Conservation (phyloP, 345 rosid species). For the Geranium rotundifolium region DNA sequence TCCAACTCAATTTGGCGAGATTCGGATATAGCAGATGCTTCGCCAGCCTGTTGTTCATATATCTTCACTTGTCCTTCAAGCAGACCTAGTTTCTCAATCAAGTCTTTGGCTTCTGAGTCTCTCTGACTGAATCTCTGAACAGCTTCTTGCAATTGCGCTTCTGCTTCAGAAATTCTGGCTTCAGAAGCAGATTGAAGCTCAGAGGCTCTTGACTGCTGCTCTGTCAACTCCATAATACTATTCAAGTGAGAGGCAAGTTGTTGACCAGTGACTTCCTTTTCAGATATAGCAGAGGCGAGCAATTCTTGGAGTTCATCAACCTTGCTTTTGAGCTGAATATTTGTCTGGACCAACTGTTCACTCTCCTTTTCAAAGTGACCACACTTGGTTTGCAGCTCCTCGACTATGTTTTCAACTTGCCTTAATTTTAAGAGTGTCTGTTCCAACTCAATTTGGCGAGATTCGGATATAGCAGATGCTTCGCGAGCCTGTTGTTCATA, state of each 20-base stretch:
- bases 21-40: slow-evolving; percentile 48
- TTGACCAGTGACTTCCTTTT: slow-evolving; percentile 54
- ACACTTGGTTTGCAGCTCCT: slow-evolving; percentile 53
- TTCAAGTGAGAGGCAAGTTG: slow-evolving; percentile 38
- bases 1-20: slow-evolving; percentile 50
- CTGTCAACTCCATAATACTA: slow-evolving; percentile 40
- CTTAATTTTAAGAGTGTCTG: slow-evolving; percentile 44
- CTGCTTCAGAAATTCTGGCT: slow-evolving; percentile 23
- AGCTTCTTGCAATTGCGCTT: slow-evolving; percentile 46
- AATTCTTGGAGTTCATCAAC: slow-evolving; percentile 67
- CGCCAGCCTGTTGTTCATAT: slow-evolving; percentile 39
- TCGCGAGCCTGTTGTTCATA: slow-evolving; percentile 43
- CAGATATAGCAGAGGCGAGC: slow-evolving; percentile 41
- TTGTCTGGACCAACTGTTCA: slow-evolving; percentile 3
- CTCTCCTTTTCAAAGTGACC: slow-evolving; percentile 56
- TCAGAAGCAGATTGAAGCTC: slow-evolving; percentile 44
- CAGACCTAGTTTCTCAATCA: slow-evolving; percentile 46
- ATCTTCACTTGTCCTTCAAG: slow-evolving; percentile 49
- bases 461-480: slow-evolving; percentile 46
- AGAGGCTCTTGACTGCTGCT: slow-evolving; percentile 39
- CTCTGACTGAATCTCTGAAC: slow-evolving; percentile 30
- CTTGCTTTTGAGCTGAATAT: slow-evolving; percentile 55
- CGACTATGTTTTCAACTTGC: slow-evolving; percentile 45
- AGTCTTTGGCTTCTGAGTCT: slow-evolving; percentile 44
- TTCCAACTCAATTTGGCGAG: slow-evolving; percentile 50